These are phyloP conservation scores for Hygrophorus russula DNA, from an alignment of 768 basidiomycete genomes.

Conservation along the genomic window DNA sequence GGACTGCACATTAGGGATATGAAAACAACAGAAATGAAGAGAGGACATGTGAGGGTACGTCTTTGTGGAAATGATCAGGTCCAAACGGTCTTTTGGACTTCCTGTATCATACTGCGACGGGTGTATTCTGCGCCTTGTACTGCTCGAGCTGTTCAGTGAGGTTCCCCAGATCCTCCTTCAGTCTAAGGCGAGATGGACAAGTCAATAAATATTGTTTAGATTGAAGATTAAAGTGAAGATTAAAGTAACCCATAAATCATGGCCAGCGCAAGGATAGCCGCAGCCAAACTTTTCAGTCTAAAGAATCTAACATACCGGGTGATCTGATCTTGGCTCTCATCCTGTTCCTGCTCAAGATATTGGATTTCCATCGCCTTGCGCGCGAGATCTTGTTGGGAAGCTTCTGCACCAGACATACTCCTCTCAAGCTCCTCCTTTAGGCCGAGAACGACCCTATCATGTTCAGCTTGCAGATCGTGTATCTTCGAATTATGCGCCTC, in stretches of 20 bases:
- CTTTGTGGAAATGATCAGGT: constrained; percentile 8
- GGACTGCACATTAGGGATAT: too few relatives aligned
- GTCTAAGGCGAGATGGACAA: constrained; percentile 27
- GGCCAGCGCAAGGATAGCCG: constrained; percentile 39
- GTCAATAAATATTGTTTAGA: constrained; percentile 39
- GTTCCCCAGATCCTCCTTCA: constrained; percentile 54
- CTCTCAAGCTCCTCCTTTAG: constrained; percentile 48
- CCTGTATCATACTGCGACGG: constrained; percentile 12
- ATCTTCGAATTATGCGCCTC: constrained; percentile 81
- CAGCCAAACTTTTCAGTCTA: constrained; percentile 45
- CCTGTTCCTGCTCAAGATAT: constrained; percentile 69
- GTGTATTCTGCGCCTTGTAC: constrained; percentile 20
- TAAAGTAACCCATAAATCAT: constrained; percentile 43
- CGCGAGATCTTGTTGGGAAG: constrained; percentile 47
- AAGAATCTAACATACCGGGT: constrained; percentile 66
- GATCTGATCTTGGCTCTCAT: constrained; percentile 64
- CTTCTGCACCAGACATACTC: constrained; percentile 34
- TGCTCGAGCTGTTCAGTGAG: constrained; percentile 35
- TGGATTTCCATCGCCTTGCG: constrained; percentile 76
- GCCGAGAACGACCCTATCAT: constrained; percentile 44
- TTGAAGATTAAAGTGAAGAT: constrained; percentile 21
- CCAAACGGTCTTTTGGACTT: constrained; percentile 4
- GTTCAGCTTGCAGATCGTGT: constrained; percentile 57
- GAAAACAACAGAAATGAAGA: neutral
- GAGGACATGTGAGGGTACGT: constrained; percentile 5